A percentile compares a stretch with the other conserved stretches of the same genome.
Conservation (phyloP, 306 rosid genomes). For the Aeschynomene evenia region DNA sequence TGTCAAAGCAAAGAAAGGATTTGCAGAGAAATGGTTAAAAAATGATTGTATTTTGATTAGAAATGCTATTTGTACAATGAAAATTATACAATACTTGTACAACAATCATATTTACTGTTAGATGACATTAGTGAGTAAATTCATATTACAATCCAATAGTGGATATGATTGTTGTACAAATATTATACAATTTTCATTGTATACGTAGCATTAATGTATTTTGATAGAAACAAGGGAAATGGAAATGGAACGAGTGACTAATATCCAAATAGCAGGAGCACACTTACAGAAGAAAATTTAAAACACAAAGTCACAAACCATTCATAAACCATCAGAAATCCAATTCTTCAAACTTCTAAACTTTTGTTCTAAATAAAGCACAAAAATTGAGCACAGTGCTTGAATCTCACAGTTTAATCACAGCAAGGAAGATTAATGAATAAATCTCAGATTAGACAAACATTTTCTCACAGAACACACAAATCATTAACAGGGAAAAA, state of each 20-base stretch:
- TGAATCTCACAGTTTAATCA: not conserved
- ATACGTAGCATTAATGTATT: too few species aligned
- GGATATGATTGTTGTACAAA: too few species aligned
- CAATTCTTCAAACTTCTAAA: not conserved
- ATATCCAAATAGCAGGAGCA: too few species aligned
- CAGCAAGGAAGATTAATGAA: constrained; percentile 10
- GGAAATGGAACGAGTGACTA: too few species aligned
- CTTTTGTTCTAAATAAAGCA: not conserved
- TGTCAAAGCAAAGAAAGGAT: not conserved
- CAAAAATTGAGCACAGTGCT: not conserved
- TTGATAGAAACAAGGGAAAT: too few species aligned
- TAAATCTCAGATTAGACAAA: not conserved
- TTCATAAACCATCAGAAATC: not conserved
- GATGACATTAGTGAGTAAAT: too few species aligned
- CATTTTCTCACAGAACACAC: not conserved
- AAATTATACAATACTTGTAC: too few species aligned
- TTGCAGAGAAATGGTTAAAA: not conserved
- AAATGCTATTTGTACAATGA: too few species aligned
- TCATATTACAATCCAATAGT: too few species aligned
- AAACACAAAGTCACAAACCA: not conserved
- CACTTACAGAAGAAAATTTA: not conserved
- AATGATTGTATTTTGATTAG: too few species aligned
- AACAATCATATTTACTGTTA: too few species aligned
- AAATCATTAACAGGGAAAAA: not conserved
- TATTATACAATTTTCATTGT: too few species aligned